A percentile compares a stretch with the other conserved stretches of the same genome.
Evolutionary conservation across 192 early-diverging fungal species (phyloP).

Genomic region (Linnemannia schmuckeri): DNA sequence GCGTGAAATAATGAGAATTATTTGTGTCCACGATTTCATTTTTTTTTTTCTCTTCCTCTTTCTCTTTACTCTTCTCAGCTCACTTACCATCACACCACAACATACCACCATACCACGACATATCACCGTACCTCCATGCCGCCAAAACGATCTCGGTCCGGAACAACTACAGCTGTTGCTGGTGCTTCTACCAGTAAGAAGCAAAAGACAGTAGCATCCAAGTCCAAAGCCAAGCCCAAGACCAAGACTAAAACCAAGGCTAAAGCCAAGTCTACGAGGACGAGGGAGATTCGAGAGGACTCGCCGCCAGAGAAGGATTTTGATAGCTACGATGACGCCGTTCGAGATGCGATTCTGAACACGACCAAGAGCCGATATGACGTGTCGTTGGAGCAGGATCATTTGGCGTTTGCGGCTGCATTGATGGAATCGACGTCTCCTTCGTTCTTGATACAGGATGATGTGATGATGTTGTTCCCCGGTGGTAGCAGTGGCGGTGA

Average conservation of each 20-base stretch:
- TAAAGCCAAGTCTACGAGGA: neutral
- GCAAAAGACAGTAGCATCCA: neutral
- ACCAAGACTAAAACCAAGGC: neutral
- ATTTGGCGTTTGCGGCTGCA: slow-evolving; percentile 21
- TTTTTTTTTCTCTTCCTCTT: neutral
- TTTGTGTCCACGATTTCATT: neutral
- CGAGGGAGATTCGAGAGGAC: slow-evolving; percentile 19
- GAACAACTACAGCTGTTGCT: neutral
- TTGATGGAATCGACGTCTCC: slow-evolving; percentile 17
- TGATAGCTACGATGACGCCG: slow-evolving; percentile 49
- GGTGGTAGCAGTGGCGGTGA: neutral
- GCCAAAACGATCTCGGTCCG: neutral
- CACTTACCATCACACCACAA: neutral
- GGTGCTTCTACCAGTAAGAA: neutral
- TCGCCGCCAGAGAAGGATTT: slow-evolving; percentile 34
- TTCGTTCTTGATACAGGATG: neutral
- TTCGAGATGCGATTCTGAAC: slow-evolving; percentile 25
- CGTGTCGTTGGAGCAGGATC: slow-evolving; percentile 26
- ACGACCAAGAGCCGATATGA: slow-evolving; percentile 39
- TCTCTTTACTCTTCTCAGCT: neutral
- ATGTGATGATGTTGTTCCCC: neutral
- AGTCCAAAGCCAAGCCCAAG: neutral
- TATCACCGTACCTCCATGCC: neutral
- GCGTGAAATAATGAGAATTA: too few relatives aligned
- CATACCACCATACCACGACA: neutral